These are phyloP conservation scores for Magnusiomyces tetraspermus DNA, from an alignment of 1,139 yeast species.

Conservation along the genomic window DNA sequence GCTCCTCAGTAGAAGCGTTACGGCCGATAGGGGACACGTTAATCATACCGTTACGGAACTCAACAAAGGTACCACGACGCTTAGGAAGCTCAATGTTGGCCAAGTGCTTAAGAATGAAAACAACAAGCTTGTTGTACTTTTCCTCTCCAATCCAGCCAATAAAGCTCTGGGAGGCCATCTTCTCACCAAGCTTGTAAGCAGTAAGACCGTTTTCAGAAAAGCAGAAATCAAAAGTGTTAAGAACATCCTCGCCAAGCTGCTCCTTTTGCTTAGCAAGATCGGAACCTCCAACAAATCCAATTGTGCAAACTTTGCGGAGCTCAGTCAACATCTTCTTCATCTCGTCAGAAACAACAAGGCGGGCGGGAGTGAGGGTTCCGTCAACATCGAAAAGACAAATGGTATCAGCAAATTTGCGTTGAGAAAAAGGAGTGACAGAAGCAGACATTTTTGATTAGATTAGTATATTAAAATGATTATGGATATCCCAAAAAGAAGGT, in stretches of 20 bases:
- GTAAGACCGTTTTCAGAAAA: slow-evolving; percentile 97
- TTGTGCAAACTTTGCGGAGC: slow-evolving; percentile 80
- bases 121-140: slow-evolving; percentile 79
- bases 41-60: slow-evolving; percentile 99
- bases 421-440: slow-evolving; percentile 24
- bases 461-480: not conserved
- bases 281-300: slow-evolving; percentile 98
- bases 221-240: slow-evolving; percentile 83
- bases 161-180: slow-evolving; percentile 86
- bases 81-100: slow-evolving; percentile 78
- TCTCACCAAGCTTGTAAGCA: slow-evolving; percentile 84
- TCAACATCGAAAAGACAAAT: slow-evolving; percentile 90
- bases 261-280: slow-evolving; percentile 91
- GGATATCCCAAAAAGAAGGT: not conserved
- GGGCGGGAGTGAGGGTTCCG: slow-evolving; percentile 97
- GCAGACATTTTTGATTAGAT: slow-evolving; percentile 10
- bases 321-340: slow-evolving; percentile 60
- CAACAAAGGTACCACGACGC: slow-evolving; percentile 87
- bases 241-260: slow-evolving; percentile 70
- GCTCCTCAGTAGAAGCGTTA: slow-evolving; percentile 89
- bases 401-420: slow-evolving; percentile 33
- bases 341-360: slow-evolving; percentile 71
- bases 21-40: slow-evolving; percentile 97
- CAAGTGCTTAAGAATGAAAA: slow-evolving; percentile 76
- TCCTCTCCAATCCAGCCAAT: slow-evolving; percentile 94